Conservation (phyloP, 2,329 filamentous ascomycete species). For the Fusarium clavum region DNA sequence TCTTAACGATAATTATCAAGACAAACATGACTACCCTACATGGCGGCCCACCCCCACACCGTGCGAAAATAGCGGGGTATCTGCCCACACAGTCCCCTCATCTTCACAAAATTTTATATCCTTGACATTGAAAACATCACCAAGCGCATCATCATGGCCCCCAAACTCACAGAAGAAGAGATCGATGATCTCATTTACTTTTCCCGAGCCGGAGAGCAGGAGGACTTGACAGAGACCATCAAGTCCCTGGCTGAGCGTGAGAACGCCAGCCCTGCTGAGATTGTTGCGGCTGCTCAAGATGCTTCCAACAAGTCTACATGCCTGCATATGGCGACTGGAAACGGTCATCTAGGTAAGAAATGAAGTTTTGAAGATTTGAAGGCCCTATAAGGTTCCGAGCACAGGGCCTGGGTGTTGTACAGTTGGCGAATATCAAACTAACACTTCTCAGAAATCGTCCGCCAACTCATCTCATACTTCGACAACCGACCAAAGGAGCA, state of each 20-base stretch:
- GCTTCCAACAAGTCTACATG: slow-evolving; percentile 78
- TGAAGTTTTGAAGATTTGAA: rapidly evolving
- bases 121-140: slow-evolving; percentile 28
- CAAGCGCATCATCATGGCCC: slow-evolving; percentile 55
- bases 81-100: slow-evolving; percentile 55
- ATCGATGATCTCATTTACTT: slow-evolving; percentile 94
- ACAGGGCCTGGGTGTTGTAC: rapidly evolving
- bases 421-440: neutral
- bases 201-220: slow-evolving; percentile 79
- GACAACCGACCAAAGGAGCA: slow-evolving; percentile 54
- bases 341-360: slow-evolving; percentile 80
- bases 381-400: rapidly evolving
- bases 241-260: slow-evolving; percentile 71
- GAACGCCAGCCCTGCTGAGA: slow-evolving; percentile 67
- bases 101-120: slow-evolving; percentile 49
- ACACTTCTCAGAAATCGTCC: slow-evolving; percentile 57
- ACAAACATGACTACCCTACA: slow-evolving; percentile 41
- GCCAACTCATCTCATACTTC: slow-evolving; percentile 58
- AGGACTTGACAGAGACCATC: slow-evolving; percentile 72
- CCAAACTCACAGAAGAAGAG: slow-evolving; percentile 77
- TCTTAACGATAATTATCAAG: neutral
- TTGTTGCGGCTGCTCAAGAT: slow-evolving; percentile 79
- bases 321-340: slow-evolving; percentile 92
- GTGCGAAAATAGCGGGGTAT: slow-evolving; percentile 53
- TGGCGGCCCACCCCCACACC: slow-evolving; percentile 34